phyloP scores from a whole-genome alignment of 1,284 basidiomycete genomes.

The Schizophyllum amplum region DNA sequence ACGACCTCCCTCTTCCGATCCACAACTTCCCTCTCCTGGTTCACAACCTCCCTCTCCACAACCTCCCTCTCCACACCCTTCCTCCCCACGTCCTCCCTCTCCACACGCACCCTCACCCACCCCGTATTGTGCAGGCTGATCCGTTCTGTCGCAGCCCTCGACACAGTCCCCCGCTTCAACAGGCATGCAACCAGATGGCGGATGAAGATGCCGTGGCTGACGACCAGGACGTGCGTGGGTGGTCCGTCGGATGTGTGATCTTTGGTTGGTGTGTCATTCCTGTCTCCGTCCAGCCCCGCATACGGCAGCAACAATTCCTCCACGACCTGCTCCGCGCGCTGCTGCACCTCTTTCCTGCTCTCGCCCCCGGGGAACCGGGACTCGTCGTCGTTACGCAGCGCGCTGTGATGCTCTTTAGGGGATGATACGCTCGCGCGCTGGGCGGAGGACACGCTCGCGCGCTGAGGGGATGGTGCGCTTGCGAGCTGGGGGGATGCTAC shows the following conservation, averaged over 20 bases:
- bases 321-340: slow-evolving; percentile 52
- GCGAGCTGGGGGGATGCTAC: no score
- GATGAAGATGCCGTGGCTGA: slow-evolving; percentile 79
- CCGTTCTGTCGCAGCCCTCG: slow-evolving; percentile 25
- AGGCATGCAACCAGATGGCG: slow-evolving; percentile 52
- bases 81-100: slow-evolving; percentile 31
- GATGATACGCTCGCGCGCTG: no score
- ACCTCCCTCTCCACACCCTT: background rate
- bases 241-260: slow-evolving; percentile 7
- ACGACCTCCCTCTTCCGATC: slow-evolving; percentile 12
- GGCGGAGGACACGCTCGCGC: no score
- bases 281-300: slow-evolving; percentile 32
- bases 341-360: slow-evolving; percentile 59
- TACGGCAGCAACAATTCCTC: slow-evolving; percentile 55
- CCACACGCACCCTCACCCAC: slow-evolving; percentile 54
- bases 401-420: slow-evolving; percentile 38
- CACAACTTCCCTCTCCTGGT: slow-evolving; percentile 12
- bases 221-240: slow-evolving; percentile 53
- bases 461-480: no score
- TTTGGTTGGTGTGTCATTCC: no score
- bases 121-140: slow-evolving; percentile 61
- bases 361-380: slow-evolving; percentile 70
- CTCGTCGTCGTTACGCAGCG: slow-evolving; percentile 35
- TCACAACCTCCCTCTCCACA: background rate
- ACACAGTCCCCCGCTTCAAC: slow-evolving; percentile 25